phyloP scores from a whole-genome alignment of 2,329 filamentous ascomycete genomes.

The Metarhizium sp. region DNA sequence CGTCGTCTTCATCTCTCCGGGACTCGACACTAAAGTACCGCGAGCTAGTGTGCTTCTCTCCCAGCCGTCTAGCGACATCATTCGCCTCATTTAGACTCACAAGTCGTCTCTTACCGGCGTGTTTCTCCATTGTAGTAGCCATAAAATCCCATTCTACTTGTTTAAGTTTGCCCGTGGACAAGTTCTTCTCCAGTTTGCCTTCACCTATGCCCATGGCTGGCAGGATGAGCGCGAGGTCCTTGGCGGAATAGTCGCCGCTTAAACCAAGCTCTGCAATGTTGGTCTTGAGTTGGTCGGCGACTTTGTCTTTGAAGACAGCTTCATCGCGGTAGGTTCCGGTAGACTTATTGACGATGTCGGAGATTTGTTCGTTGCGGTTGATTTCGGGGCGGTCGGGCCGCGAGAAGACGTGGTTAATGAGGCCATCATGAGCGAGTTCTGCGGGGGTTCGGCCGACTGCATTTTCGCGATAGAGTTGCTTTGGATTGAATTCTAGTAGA shows the following conservation, averaged over 20 bases:
- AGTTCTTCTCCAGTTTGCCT: constrained; percentile 3
- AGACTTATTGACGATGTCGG: constrained; percentile 9
- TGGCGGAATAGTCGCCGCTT: constrained; percentile 17
- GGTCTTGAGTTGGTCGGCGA: constrained; percentile 11
- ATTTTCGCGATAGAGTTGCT: constrained; percentile 61
- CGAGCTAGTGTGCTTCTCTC: constrained; percentile 34
- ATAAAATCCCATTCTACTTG: constrained; percentile 25
- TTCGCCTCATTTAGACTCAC: constrained; percentile 48
- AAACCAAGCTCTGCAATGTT: constrained; percentile 17
- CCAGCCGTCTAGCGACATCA: constrained; percentile 46
- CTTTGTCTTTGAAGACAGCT: constrained; percentile 6
- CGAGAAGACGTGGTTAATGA: constrained; percentile 29
- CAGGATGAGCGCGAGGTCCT: constrained; percentile 17
- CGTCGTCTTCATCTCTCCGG: constrained; percentile 16
- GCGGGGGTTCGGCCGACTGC: constrained; percentile 64
- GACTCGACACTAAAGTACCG: constrained; percentile 27
- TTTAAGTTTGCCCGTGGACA: constrained; percentile 8
- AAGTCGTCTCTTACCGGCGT: constrained; percentile 34
- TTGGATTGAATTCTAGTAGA: constrained; percentile 46
- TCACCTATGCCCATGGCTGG: constrained; percentile 16
- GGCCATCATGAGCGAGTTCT: constrained; percentile 54
- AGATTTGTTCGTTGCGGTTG: constrained; percentile 1
- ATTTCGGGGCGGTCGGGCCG: constrained; percentile 8
- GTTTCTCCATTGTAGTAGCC: constrained; percentile 18
- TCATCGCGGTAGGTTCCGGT: constrained; percentile 1